Conservation (phyloP, 345 rosid species). For the Hibiscus syriacus region DNA sequence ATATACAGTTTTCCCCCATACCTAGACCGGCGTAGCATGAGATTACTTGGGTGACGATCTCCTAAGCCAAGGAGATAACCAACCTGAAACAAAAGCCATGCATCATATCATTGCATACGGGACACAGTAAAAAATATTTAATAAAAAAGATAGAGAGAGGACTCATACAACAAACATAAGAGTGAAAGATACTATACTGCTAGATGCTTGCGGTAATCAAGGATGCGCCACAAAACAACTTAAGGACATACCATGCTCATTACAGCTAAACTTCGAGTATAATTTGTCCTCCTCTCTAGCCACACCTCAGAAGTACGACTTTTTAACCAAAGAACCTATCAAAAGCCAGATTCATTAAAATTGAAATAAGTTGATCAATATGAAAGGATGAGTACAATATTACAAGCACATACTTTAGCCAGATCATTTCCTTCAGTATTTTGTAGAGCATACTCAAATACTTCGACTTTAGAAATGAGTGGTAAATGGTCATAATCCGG, state of each 20-base stretch:
- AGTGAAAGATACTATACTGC: background rate
- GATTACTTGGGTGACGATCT: constrained; percentile 98
- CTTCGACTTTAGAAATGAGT: constrained; percentile 88
- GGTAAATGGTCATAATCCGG: constrained; percentile 93
- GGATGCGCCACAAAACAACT: background rate
- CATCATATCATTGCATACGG: constrained; percentile 24
- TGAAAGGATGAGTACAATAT: constrained; percentile 9
- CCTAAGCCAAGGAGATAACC: constrained; percentile 99
- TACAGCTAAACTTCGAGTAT: constrained; percentile 95
- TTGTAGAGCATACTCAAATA: constrained; percentile 75
- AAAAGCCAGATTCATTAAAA: constrained; percentile 10
- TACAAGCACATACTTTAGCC: constrained; percentile 51
- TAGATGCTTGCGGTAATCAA: background rate
- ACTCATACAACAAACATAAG: background rate
- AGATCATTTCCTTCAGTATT: constrained; percentile 97
- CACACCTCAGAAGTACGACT: constrained; percentile 97
- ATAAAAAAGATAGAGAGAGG: background rate
- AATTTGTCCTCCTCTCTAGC: constrained; percentile 98
- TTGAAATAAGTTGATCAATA: constrained; percentile 2
- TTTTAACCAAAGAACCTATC: constrained; percentile 95
- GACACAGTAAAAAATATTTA: background rate
- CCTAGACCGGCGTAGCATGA: constrained; percentile 91
- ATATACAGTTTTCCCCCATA: constrained; percentile 23
- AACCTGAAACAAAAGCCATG: constrained; percentile 47
- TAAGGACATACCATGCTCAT: constrained; percentile 93